Evolutionary conservation across 768 basidiomycete genomes (phyloP), one percentile per base, ranked within the genome.

Genomic region (Dendrothele bispora): DNA sequence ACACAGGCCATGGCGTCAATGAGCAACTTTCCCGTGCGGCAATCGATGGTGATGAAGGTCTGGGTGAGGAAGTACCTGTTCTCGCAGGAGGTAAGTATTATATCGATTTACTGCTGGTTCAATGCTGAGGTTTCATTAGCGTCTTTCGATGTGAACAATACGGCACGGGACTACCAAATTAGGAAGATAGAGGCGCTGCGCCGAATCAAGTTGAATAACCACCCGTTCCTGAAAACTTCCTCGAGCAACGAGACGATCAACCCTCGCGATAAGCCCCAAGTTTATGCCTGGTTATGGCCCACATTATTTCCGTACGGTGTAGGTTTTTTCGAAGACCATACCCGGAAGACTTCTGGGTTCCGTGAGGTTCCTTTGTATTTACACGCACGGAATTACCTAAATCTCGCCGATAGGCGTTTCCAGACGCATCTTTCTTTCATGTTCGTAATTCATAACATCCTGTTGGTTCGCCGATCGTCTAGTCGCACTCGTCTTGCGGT

Each of bases 241-340:
- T 17, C 35, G 12, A 28, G 28, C 4, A 18, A 15, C 11, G 26
- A 39, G 10, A 48, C 53, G 3, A 5, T 52, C 7, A 24, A 47
- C 4, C 28, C 45, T 0, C 48, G 44, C 0, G 12, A 55, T 14
- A 55, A 57, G 27, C 58, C 58, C 18, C 22, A 28, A 11, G 20
- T 55, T n/a, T 59, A 50, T 36, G 52, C 43, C 10, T 18, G 27
- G 21, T 27, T 59, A 26, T 59, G 53, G 50, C 58, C 58, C 26
- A 54, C 40, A 17, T 47, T 37, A 39, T 54, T 39, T 42, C 36
- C 36, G 8, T 38, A 38, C 17, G 36, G 36, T 7, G 7, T 38
- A n/a, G 36, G 36, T 7, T 36, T 51, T 42, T 49, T 52, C 22
- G 50, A 52, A 2, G 50, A 55, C 20, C 51, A 47, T 14, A 22